These are phyloP conservation scores for Ceratocystis huliohia DNA, from an alignment of 2,329 filamentous ascomycete genomes.

Conservation along the genomic window DNA sequence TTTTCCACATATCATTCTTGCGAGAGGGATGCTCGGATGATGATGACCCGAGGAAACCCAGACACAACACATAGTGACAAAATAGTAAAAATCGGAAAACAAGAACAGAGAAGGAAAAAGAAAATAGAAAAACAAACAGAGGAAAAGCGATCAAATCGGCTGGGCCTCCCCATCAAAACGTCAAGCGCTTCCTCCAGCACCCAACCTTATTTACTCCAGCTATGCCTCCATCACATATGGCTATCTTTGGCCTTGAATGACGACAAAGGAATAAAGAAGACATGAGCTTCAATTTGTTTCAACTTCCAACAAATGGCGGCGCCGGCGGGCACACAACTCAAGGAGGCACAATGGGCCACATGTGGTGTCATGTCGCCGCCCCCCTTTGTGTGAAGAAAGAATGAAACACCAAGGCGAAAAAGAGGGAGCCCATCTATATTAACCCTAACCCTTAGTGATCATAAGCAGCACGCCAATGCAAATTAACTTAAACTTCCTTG, in stretches of 20 bases:
- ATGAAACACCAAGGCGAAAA: neutral
- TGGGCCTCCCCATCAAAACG: neutral
- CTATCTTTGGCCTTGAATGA: neutral
- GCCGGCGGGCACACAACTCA: neutral
- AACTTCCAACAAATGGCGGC: neutral
- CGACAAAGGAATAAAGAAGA: neutral
- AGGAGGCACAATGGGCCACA: neutral
- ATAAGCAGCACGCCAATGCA: neutral
- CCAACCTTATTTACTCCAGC: neutral
- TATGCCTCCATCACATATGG: neutral
- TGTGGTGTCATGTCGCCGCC: neutral
- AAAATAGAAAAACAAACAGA: neutral
- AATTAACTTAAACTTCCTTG: neutral
- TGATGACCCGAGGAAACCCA: neutral
- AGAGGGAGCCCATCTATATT: neutral
- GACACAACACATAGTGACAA: neutral
- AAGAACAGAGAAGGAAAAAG: neutral
- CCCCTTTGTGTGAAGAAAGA: neutral
- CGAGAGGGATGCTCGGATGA: neutral
- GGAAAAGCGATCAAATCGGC: neutral
- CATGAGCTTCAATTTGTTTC: constrained; percentile 2
- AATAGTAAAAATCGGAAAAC: neutral
- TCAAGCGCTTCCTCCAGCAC: neutral
- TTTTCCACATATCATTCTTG: neutral
- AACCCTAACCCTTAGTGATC: neutral